These are phyloP conservation scores for Apiospora phragmitis DNA, from an alignment of 2,329 filamentous ascomycete species.

Conservation along the genomic window DNA sequence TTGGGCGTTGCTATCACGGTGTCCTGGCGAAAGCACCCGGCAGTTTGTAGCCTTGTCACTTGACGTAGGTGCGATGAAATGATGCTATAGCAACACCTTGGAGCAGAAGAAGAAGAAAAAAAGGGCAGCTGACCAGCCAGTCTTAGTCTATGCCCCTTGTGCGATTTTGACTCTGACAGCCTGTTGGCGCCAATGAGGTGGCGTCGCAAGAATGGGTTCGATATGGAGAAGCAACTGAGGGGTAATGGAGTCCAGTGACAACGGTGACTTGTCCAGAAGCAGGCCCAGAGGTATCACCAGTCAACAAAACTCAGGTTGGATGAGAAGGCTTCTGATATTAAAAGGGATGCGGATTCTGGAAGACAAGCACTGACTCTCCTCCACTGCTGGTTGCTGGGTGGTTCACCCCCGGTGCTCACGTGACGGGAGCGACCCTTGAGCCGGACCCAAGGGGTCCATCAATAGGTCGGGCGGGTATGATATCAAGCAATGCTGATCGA, in stretches of 20 bases:
- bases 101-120: neutral
- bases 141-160: neutral
- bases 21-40: neutral
- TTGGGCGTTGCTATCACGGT: conserved; percentile 11
- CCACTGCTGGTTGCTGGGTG: neutral
- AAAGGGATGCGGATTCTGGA: neutral
- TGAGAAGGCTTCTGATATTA: neutral
- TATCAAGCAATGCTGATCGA: neutral
- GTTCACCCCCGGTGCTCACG: conserved; percentile 4
- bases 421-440: neutral
- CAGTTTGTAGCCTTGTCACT: neutral
- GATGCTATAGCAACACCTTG: neutral
- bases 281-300: neutral
- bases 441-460: neutral
- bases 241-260: conserved; percentile 2
- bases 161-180: neutral
- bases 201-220: conserved; percentile 2
- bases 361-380: conserved; percentile 2
- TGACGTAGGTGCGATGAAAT: neutral
- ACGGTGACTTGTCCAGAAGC: neutral
- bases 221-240: conserved; percentile 7
- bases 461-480: neutral
- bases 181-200: conserved; percentile 2
- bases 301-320: neutral
- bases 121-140: neutral